Percentiles rank a stretch among this genome's conserved stretches.
Evolutionary conservation across 352 stramenopile genomes (phyloP).

Genomic region (Globisporangium acanthophoron): DNA sequence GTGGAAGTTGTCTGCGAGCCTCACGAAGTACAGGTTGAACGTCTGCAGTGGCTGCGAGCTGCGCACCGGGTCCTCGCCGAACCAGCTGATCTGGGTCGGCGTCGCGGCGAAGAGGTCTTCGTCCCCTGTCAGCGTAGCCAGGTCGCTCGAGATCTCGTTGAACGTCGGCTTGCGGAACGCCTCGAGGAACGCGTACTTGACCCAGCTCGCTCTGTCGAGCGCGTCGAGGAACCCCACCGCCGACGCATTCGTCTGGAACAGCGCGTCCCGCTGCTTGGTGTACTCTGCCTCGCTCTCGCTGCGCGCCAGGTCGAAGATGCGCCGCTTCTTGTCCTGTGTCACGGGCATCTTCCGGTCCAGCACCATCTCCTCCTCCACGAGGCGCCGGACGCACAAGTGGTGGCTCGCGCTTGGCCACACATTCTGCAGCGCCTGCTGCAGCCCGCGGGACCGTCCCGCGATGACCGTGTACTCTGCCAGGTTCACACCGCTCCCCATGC

Average conservation of each 20-base stretch:
- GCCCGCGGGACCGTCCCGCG: conserved; percentile 41
- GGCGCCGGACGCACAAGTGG: conserved; percentile 65
- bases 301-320: conserved; percentile 60
- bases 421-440: conserved; percentile 42
- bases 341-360: conserved; percentile 53
- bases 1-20: conserved; percentile 68
- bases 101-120: conserved; percentile 39
- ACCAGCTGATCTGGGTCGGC: conserved; percentile 44
- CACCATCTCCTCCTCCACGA: conserved; percentile 68
- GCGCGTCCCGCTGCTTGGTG: conserved; percentile 45
- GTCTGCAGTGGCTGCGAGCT: conserved; percentile 59
- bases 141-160: conserved; percentile 63
- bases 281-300: conserved; percentile 71
- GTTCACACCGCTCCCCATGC: conserved; percentile 30
- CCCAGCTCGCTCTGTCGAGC: conserved; percentile 55
- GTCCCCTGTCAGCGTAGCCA: conserved; percentile 35
- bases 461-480: conserved; percentile 72
- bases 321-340: conserved; percentile 58
- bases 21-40: conserved; percentile 73
- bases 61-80: conserved; percentile 47
- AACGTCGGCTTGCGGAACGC: conserved; percentile 62
- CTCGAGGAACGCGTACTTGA: conserved; percentile 76
- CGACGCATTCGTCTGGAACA: conserved; percentile 47
- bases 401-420: conserved; percentile 56
- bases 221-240: conserved; percentile 48